A percentile compares a stretch with the other conserved stretches of the same genome.
phyloP scores from a whole-genome alignment of 441 rosid genomes.

The Brassica hybrid region DNA sequence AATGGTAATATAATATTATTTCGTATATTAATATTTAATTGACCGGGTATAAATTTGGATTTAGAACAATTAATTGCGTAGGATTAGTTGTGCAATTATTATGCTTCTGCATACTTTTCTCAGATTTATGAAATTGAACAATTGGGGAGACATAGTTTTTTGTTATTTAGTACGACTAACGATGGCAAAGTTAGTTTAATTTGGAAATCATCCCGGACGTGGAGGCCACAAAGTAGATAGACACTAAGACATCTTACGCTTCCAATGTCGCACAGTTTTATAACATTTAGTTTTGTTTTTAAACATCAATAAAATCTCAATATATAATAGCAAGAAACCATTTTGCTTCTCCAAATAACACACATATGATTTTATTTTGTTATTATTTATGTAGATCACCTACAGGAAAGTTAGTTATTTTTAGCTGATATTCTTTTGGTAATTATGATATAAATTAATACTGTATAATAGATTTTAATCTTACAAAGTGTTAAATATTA shows the following conservation, averaged over 20 bases:
- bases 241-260: no score
- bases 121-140: neutral
- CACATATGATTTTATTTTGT: no score
- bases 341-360: no score
- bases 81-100: conserved; percentile 9
- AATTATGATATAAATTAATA: neutral
- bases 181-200: no score
- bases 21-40: neutral
- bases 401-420: neutral
- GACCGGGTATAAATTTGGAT: neutral
- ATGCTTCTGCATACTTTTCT: conserved; percentile 1
- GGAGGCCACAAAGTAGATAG: no score
- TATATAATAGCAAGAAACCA: no score
- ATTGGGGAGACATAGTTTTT: neutral
- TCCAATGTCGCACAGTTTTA: no score
- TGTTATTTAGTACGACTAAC: no score
- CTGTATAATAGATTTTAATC: neutral
- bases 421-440: conserved; percentile 1
- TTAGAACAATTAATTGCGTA: neutral
- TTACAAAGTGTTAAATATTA: neutral
- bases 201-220: no score
- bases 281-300: no score
- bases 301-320: no score
- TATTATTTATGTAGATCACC: neutral
- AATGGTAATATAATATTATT: neutral